These are phyloP conservation scores for Phytopythium oedochilum DNA, from an alignment of 352 stramenopile genomes.

Conservation along the genomic window DNA sequence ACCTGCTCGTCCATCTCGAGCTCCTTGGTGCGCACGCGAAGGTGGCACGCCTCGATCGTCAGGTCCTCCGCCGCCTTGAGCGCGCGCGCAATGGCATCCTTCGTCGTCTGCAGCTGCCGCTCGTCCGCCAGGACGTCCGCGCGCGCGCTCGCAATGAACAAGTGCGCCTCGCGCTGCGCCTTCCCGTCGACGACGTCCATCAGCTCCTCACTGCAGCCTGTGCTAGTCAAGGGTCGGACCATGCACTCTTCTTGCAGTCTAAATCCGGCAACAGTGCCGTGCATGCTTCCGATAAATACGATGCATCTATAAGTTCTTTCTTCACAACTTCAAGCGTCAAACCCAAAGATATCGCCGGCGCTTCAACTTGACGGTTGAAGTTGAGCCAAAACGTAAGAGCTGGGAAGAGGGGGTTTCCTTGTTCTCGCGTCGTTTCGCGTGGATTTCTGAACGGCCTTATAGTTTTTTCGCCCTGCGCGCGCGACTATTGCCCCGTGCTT, in stretches of 20 bases:
- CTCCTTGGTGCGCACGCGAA: conserved; percentile 52
- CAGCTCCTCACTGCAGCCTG: not conserved
- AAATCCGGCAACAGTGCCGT: not conserved
- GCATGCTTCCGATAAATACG: too few relatives aligned
- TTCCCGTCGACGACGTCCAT: conserved; percentile 30
- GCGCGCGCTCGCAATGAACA: conserved; percentile 34
- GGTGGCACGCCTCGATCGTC: conserved; percentile 37
- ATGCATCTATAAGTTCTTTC: not conserved
- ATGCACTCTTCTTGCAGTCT: not conserved
- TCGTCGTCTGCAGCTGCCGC: conserved; percentile 30
- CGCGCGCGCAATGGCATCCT: conserved; percentile 27
- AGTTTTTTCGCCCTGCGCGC: too few relatives aligned
- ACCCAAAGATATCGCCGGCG: too few relatives aligned
- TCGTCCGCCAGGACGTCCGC: conserved; percentile 29
- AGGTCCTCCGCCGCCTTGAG: conserved; percentile 43
- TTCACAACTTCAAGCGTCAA: too few relatives aligned
- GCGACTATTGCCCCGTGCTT: too few relatives aligned
- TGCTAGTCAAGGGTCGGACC: too few relatives aligned
- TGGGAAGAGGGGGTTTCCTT: too few relatives aligned
- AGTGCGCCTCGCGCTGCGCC: conserved; percentile 27
- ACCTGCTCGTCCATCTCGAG: conserved; percentile 55
- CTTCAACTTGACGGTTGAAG: too few relatives aligned
- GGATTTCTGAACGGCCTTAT: too few relatives aligned
- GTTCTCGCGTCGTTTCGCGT: too few relatives aligned
- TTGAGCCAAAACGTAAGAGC: too few relatives aligned